Evolutionary conservation across 176 grass and related monocot genomes (phyloP).

Genomic region (Secale cereale): DNA sequence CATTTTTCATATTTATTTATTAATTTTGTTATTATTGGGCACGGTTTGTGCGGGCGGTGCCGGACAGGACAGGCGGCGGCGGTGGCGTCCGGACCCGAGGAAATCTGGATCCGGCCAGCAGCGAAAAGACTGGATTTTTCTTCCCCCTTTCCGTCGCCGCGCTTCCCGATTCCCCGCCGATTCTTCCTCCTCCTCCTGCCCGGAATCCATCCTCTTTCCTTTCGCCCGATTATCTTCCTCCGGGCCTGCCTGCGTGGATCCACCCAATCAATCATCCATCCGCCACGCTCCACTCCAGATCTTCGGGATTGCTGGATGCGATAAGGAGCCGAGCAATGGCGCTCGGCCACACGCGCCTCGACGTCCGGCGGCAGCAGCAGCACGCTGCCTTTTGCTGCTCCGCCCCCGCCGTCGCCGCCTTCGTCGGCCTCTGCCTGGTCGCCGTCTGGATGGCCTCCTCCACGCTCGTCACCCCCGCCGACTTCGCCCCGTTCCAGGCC

Average conservation of each 20-base stretch:
- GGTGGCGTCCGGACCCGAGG: too few relatives aligned
- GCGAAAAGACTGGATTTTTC: neutral
- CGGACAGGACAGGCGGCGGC: neutral
- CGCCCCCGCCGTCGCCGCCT: conserved; percentile 36
- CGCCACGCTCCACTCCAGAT: neutral
- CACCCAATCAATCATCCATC: too few relatives aligned
- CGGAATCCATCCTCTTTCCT: too few relatives aligned
- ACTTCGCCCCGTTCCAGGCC: conserved; percentile 42
- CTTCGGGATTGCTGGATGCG: neutral
- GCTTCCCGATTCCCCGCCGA: neutral
- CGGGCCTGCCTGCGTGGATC: neutral
- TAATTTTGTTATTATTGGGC: neutral
- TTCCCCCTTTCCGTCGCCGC: neutral
- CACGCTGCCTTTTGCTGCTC: conserved; percentile 28
- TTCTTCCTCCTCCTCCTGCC: too few relatives aligned
- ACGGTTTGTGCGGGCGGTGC: neutral
- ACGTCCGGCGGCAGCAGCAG: conserved; percentile 17
- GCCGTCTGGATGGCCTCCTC: conserved; percentile 76
- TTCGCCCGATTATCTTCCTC: neutral
- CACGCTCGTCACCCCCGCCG: conserved; percentile 55
- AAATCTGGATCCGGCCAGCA: neutral
- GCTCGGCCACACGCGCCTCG: conserved; percentile 38
- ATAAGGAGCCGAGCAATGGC: conserved; percentile 40
- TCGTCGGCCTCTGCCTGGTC: conserved; percentile 70
- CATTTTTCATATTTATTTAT: neutral